phyloP scores from a whole-genome alignment of 106 monocot genomes.

The Dactylorhiza incarnata region DNA sequence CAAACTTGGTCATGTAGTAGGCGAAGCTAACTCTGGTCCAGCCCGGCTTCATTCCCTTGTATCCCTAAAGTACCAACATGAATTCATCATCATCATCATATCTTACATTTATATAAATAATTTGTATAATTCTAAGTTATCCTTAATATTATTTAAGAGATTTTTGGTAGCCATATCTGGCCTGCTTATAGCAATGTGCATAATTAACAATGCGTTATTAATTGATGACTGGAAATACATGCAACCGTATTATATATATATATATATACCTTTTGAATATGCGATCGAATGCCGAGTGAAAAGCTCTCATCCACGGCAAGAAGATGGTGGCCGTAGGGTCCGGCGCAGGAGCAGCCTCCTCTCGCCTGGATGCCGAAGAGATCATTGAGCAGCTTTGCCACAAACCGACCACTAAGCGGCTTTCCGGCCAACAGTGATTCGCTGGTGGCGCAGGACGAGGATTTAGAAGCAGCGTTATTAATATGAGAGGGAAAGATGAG shows the following conservation, averaged over 20 bases:
- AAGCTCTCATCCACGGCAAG: constrained; percentile 19
- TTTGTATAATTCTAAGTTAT: too few relatives aligned
- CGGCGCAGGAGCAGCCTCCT: constrained; percentile 41
- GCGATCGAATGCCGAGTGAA: constrained; percentile 21
- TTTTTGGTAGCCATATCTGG: too few relatives aligned
- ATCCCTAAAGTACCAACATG: constrained; percentile 20
- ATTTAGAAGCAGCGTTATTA: too few relatives aligned
- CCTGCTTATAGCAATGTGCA: too few relatives aligned
- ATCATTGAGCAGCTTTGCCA: constrained; percentile 39
- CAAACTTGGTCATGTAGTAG: constrained; percentile 30
- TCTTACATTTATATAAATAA: too few relatives aligned
- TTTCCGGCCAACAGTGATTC: not conserved
- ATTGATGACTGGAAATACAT: too few relatives aligned
- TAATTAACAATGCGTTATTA: not conserved
- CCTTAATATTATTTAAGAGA: too few relatives aligned
- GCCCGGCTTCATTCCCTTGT: constrained; percentile 35
- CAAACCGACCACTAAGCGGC: constrained; percentile 41
- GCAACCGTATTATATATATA: too few relatives aligned
- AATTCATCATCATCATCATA: not conserved
- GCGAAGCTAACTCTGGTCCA: constrained; percentile 46
- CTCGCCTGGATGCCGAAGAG: constrained; percentile 47
- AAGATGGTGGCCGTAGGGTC: constrained; percentile 37
- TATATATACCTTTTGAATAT: constrained; percentile 20
- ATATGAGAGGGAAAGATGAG: constrained; percentile 15
- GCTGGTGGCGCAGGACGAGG: too few relatives aligned